Evolutionary conservation across 202 grass and related monocot genomes (phyloP).

Genomic region (Panicum hallii): DNA sequence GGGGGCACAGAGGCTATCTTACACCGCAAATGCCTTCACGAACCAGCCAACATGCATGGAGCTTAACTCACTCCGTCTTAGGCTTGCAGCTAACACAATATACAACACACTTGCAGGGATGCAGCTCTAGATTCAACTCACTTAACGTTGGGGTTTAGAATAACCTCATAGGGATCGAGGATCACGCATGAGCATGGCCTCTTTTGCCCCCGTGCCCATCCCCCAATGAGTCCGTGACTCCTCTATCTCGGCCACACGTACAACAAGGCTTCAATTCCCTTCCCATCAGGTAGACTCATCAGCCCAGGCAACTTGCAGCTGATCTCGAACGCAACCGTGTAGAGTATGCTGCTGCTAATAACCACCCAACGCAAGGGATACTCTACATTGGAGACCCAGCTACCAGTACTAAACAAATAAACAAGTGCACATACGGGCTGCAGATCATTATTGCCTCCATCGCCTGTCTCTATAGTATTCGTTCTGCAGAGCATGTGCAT

Average conservation of each 20-base stretch:
- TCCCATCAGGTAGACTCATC: too few species aligned
- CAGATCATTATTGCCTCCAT: background rate
- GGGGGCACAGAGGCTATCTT: background rate
- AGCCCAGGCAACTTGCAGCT: background rate
- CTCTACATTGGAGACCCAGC: too few species aligned
- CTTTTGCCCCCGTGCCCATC: too few species aligned
- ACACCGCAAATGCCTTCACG: background rate
- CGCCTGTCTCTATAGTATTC: background rate
- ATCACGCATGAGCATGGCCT: too few species aligned
- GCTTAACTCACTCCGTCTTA: background rate
- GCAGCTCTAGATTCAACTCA: background rate
- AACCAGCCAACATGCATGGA: background rate
- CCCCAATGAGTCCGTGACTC: too few species aligned
- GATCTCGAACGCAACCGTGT: background rate
- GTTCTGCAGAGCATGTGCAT: conserved; percentile 14
- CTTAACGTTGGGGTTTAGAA: background rate
- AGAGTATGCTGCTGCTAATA: too few species aligned
- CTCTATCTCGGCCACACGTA: too few species aligned
- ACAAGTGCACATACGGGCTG: conserved; percentile 23
- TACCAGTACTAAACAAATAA: background rate
- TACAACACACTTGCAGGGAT: background rate
- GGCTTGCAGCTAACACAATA: background rate
- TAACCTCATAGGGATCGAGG: too few species aligned
- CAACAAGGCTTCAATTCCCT: too few species aligned
- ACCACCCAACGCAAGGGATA: background rate